These are phyloP conservation scores for Sphaerobolus stellatus DNA, from an alignment of 1,284 basidiomycete genomes.

Conservation along the genomic window DNA sequence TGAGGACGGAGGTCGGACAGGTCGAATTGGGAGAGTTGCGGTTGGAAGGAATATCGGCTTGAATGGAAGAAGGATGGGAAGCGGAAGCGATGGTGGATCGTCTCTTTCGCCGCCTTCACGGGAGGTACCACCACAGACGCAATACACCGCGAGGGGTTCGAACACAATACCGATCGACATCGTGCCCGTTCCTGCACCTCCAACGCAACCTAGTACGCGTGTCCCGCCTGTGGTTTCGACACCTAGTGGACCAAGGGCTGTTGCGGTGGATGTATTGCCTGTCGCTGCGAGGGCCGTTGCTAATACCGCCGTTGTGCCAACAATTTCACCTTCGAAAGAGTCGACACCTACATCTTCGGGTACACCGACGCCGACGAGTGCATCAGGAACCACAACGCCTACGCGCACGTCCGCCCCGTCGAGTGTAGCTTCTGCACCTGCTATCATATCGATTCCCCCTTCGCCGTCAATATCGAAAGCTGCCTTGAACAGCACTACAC, in stretches of 20 bases:
- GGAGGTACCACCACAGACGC: too few relatives aligned
- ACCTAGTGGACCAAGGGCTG: too few relatives aligned
- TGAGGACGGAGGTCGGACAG: not conserved
- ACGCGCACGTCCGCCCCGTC: not conserved
- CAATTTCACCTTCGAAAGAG: too few relatives aligned
- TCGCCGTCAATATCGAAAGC: not conserved
- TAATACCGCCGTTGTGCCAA: too few relatives aligned
- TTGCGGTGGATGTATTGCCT: too few relatives aligned
- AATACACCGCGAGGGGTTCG: too few relatives aligned
- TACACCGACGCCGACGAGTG: not conserved
- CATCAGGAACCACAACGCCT: not conserved
- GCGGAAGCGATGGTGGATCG: not conserved
- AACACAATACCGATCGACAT: too few relatives aligned
- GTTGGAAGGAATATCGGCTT: not conserved
- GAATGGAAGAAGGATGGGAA: not conserved
- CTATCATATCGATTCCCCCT: not conserved
- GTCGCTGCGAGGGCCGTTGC: too few relatives aligned
- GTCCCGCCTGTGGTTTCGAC: too few relatives aligned
- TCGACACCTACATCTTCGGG: too few relatives aligned
- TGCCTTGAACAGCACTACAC: not conserved
- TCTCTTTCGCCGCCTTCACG: conserved; percentile 7
- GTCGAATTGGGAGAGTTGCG: not conserved
- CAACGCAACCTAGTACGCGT: too few relatives aligned
- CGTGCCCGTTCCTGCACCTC: too few relatives aligned
- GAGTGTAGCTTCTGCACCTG: not conserved